A percentile compares a stretch with the other conserved stretches of the same genome.
Conservation (phyloP, 2,329 filamentous ascomycete genomes). For the Diaporthe sp. region DNA sequence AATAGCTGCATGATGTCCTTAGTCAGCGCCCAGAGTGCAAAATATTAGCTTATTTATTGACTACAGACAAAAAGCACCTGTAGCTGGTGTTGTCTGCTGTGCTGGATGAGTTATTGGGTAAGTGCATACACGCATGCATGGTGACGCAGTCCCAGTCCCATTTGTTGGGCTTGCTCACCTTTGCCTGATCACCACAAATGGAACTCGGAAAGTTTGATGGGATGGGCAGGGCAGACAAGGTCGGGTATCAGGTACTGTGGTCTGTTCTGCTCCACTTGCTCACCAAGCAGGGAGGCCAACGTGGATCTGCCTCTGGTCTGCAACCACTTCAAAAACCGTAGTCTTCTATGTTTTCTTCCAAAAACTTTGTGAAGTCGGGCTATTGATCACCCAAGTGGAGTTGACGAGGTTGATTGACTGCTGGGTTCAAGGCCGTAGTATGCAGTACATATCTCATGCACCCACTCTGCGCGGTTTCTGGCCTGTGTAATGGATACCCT, state of each 20-base stretch:
- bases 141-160: slow-evolving; percentile 34
- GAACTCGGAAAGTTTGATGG: slow-evolving; percentile 11
- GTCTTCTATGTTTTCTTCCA: neutral
- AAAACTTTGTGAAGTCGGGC: neutral
- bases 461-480: neutral
- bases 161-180: slow-evolving; percentile 25
- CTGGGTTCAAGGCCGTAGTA: neutral
- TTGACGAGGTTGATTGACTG: neutral
- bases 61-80: neutral
- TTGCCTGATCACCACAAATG: slow-evolving; percentile 15
- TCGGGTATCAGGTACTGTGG: neutral
- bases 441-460: neutral
- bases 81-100: neutral
- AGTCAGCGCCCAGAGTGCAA: neutral
- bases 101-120: neutral
- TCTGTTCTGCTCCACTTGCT: neutral
- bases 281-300: too few relatives aligned
- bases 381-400: slow-evolving; percentile 8
- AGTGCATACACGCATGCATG: slow-evolving; percentile 26
- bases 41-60: neutral
- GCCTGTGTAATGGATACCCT: neutral
- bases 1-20: neutral
- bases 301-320: neutral
- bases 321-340: neutral
- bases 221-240: neutral